These are phyloP conservation scores for Hansenula sp. DNA, from an alignment of 1,139 yeast genomes.

Conservation along the genomic window DNA sequence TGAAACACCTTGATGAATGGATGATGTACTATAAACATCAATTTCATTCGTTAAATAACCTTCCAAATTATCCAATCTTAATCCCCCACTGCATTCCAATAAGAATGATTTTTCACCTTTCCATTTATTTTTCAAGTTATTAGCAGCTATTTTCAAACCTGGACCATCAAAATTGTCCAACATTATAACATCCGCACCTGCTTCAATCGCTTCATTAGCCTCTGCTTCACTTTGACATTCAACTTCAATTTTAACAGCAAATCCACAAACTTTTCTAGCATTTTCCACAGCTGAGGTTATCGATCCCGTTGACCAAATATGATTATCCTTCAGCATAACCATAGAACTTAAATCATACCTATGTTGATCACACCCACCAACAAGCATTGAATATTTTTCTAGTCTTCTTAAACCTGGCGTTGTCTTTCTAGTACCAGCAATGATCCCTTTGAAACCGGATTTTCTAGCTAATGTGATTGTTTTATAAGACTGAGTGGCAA, in stretches of 20 bases:
- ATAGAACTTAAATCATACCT: constrained; percentile 87
- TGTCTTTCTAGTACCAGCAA: constrained; percentile 98
- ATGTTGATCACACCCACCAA: constrained; percentile 93
- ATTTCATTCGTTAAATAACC: constrained; percentile 71
- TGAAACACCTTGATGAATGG: constrained; percentile 88
- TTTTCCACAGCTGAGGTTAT: constrained; percentile 76
- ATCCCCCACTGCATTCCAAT: constrained; percentile 91
- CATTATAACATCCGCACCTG: constrained; percentile 97
- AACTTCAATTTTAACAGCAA: constrained; percentile 86
- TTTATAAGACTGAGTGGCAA: constrained; percentile 73
- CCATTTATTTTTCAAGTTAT: constrained; percentile 56
- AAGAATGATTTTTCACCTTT: constrained; percentile 51
- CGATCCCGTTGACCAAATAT: constrained; percentile 88
- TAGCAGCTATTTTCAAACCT: constrained; percentile 64
- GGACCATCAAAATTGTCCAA: constrained; percentile 80
- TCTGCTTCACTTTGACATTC: constrained; percentile 82
- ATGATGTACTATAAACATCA: constrained; percentile 87
- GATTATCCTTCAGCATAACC: constrained; percentile 97
- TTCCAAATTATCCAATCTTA: constrained; percentile 64
- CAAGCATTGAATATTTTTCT: constrained; percentile 92
- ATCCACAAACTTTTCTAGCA: constrained; percentile 84
- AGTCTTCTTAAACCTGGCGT: constrained; percentile 88
- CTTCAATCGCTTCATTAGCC: constrained; percentile 87
- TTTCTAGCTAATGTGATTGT: constrained; percentile 61
- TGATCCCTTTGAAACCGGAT: constrained; percentile 75